Evolutionary conservation across 177 flowering plant genomes (phyloP), one percentile per base, ranked within the genome.

Genomic region (Vitis hybrid): DNA sequence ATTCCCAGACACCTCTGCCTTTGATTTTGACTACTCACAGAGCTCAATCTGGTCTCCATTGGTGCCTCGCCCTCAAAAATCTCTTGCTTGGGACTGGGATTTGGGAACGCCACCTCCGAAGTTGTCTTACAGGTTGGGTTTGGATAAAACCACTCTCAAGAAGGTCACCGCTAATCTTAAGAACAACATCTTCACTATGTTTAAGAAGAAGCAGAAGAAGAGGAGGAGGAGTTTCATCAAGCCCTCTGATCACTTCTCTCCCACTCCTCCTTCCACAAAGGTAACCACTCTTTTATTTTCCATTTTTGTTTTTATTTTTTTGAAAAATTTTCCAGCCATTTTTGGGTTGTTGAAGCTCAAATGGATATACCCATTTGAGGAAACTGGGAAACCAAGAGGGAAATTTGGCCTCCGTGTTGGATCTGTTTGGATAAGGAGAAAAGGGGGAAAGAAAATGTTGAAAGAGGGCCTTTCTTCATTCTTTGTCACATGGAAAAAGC

Each of bases 1-100:
- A 59, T 94, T 87, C 75, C 97, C 98, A 6, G 95, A 94, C 75
- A 83, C 81, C 71, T 88, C 95, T 0, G 84, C 87, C 52, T 88
- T 79, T 76, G 98, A 84, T 68, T 94, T 94, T 80, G 90, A 94
- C 77, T 94, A 94, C 80, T 31, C 90, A 0, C 94, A 94, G 84
- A 94, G 98, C 73, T 88, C 92, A 12, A 81, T 94, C 50, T 94
- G 97, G 97, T 94, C 98, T 33, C 98, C 98, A 22, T 67, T 90
- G 47, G 72, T 85, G 66, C 91, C 86, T 64, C 85, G 86, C 0
- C 13, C 67, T 18, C 58, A 69, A 62, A 58, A 10, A 58, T 65
- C 72, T 11, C 66, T 73, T 62, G 65, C 68, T 49, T 50, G 63
- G 28, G 71, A 62, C 55, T 3, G 15, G 19, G 58, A 66, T 12